phyloP scores from a whole-genome alignment of 1,284 basidiomycete species.

The Xerocomus minutiporus region DNA sequence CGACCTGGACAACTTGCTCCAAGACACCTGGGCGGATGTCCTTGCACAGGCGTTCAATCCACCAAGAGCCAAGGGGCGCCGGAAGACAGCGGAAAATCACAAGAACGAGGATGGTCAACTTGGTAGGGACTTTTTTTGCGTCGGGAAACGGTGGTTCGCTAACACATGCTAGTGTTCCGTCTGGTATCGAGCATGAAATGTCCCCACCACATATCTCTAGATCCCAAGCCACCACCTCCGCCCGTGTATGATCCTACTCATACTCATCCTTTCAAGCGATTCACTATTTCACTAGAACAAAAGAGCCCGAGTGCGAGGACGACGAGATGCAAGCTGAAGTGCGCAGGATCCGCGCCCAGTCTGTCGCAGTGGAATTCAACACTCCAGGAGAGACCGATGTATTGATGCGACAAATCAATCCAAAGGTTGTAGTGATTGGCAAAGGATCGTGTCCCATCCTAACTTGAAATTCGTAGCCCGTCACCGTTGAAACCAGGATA shows the following conservation, averaged over 20 bases:
- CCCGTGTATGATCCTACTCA: constrained; percentile 29
- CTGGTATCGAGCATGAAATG: constrained; percentile 35
- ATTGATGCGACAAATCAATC: neutral
- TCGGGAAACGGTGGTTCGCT: neutral
- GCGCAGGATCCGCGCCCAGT: constrained; percentile 36
- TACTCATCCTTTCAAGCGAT: neutral
- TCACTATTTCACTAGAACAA: constrained; percentile 31
- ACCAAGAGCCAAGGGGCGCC: constrained; percentile 1
- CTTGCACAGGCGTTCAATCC: constrained; percentile 1
- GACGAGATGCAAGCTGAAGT: constrained; percentile 35
- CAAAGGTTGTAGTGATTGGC: constrained; percentile 14
- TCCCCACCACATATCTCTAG: constrained; percentile 37
- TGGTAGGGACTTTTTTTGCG: constrained; percentile 4
- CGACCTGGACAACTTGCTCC: constrained; percentile 23
- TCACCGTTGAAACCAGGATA: constrained; percentile 10
- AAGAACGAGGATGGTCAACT: neutral
- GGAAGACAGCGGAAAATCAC: neutral
- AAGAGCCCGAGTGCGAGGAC: constrained; percentile 46
- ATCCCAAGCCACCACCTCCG: constrained; percentile 37
- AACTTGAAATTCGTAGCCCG: constrained; percentile 10
- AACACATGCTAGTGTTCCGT: constrained; percentile 13
- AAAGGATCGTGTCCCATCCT: neutral
- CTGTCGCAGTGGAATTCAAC: constrained; percentile 36
- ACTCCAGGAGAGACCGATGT: constrained; percentile 12
- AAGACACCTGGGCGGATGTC: constrained; percentile 15